A percentile compares a stretch with the other conserved stretches of the same genome.
Conservation (phyloP, 2,329 filamentous ascomycete genomes). For the Xylariaceae sp. region DNA sequence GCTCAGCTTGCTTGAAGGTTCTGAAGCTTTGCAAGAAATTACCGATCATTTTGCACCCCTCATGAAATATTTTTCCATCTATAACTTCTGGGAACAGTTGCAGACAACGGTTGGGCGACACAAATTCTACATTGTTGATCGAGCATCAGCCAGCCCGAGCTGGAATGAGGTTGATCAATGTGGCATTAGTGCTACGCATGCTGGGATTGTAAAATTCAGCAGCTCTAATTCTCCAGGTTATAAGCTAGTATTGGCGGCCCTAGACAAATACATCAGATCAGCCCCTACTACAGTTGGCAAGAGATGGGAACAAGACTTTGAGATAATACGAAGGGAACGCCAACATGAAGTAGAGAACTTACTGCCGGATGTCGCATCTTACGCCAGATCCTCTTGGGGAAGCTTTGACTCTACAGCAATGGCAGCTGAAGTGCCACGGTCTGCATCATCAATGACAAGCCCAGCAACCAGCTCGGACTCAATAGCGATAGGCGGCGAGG, state of each 20-base stretch:
- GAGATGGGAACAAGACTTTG: constrained; percentile 18
- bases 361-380: background rate
- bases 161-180: constrained; percentile 21
- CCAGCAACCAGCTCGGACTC: background rate
- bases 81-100: constrained; percentile 19
- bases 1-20: constrained; percentile 16
- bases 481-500: background rate
- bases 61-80: constrained; percentile 18
- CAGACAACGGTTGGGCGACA: constrained; percentile 3
- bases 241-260: constrained; percentile 9
- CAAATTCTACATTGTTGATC: constrained; percentile 12
- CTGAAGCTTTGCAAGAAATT: constrained; percentile 19
- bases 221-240: constrained; percentile 8
- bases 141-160: constrained; percentile 10
- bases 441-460: background rate
- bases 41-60: constrained; percentile 16
- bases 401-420: background rate
- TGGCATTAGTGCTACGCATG: constrained; percentile 13
- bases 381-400: background rate
- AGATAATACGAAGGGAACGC: constrained; percentile 17
- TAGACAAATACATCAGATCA: constrained; percentile 15
- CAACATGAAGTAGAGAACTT: constrained; percentile 5
- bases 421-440: background rate
- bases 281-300: background rate
- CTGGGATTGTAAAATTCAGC: constrained; percentile 13